Percentiles rank a stretch among this genome's conserved stretches.
These are phyloP conservation scores for Aureobasidium namibiae DNA, from an alignment of 2,329 filamentous ascomycete species.

Conservation along the genomic window DNA sequence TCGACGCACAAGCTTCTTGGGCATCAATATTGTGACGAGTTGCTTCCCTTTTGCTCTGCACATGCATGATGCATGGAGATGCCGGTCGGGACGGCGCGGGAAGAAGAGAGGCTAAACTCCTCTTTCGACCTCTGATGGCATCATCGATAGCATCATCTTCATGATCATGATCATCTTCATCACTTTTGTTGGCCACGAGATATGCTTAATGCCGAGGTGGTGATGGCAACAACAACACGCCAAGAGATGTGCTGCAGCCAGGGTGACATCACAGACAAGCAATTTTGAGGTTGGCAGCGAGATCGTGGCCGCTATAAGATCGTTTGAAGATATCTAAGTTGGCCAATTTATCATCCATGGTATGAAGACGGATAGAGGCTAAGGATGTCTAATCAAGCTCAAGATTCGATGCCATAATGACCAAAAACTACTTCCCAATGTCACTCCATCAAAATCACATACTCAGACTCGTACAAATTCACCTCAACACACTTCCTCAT, in stretches of 20 bases:
- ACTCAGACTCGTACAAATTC: background rate
- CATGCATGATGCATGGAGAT: background rate
- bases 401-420: too few relatives aligned
- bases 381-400: too few relatives aligned
- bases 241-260: background rate
- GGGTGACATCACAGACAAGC: background rate
- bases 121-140: background rate
- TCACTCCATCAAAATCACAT: background rate
- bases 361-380: background rate
- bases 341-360: fast-evolving
- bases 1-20: too few relatives aligned
- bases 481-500: too few relatives aligned
- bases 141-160: too few relatives aligned
- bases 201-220: too few relatives aligned
- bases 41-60: background rate
- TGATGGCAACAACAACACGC: background rate
- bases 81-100: background rate
- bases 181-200: background rate
- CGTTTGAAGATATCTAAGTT: background rate
- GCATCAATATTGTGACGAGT: background rate
- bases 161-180: too few relatives aligned
- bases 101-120: background rate
- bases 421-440: too few relatives aligned
- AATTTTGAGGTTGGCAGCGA: background rate
- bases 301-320: background rate